Base-by-base conservation (phyloP, 2,329 filamentous ascomycete species). In the Xylaria polymorpha region DNA sequence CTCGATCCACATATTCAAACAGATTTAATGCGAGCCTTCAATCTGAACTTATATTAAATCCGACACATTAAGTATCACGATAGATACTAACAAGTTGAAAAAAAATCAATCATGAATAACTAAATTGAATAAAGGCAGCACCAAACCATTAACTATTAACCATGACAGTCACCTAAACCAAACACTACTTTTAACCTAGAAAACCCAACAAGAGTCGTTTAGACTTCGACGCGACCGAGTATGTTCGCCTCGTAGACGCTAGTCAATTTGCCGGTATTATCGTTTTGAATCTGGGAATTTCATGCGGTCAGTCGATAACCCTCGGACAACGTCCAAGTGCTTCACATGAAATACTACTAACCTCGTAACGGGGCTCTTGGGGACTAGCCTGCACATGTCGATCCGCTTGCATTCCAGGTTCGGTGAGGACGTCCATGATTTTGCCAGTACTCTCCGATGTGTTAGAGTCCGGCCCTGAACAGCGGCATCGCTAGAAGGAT, bases 161-260 rank as follows among this genome's bases (percentile, higher is more conserved):
- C n/a, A n/a, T n/a, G n/a, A n/a, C n/a, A 35, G 15, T 29, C 50
- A 6, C 29, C 4, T 32, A 53, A 35, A 4, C 35, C 35, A 9
- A 12, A 37, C 10, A 37, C 10, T 37, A 37, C 25, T 37, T 37
- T 37, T 12, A 12, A 8, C 35, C 29, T 35, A 20, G 9, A 15
- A 3, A 22, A 14, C 2, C 55, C n/a, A 14, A 1, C 37, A 15
- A 20, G n/a, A 8, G 1, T 20, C 32, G 3, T 12, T 29, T 1
- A 44, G 20, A 57, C 29, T 37, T 65, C 74, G 44, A 68, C 74
- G 10, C 65, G 50, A 3, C 74, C 72, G 8, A 77, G 67, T 35
- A 77, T 72, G 63, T 76, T 77, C 58, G 71, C 71, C 71, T 77
- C 75, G 68, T 74, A 75, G 22, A 77, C 57, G 32, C 73, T 71